Evolutionary conservation across 108 stramenopile species (phyloP).

Genomic region (Nitzschia putrida): DNA sequence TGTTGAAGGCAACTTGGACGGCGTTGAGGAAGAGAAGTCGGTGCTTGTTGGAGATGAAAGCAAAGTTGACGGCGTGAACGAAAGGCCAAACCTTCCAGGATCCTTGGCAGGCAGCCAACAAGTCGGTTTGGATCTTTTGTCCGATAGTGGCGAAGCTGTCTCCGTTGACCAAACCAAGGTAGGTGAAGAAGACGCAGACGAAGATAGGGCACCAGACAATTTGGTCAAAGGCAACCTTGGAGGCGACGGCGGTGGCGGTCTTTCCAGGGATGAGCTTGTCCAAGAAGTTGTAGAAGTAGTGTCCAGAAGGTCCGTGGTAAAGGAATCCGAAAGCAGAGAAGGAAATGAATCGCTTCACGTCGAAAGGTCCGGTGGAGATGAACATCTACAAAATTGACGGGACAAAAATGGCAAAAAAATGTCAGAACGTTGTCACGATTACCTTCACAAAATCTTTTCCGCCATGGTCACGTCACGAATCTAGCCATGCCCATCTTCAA

Average conservation of each 20-base stretch:
- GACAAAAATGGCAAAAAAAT: slow-evolving; percentile 6
- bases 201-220: slow-evolving; percentile 96
- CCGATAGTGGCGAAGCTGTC: slow-evolving; percentile 84
- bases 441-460: too few species aligned
- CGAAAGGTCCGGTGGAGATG: slow-evolving; percentile 90
- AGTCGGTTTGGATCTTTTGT: slow-evolving; percentile 91
- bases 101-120: slow-evolving; percentile 92
- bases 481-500: too few species aligned
- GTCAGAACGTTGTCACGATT: too few species aligned
- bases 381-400: slow-evolving; percentile 65
- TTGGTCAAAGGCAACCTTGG: slow-evolving; percentile 93
- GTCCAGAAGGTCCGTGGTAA: slow-evolving; percentile 97
- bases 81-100: slow-evolving; percentile 98
- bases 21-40: slow-evolving; percentile 96
- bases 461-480: too few species aligned
- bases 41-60: slow-evolving; percentile 94
- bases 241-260: slow-evolving; percentile 67
- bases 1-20: slow-evolving; percentile 97
- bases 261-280: slow-evolving; percentile 89
- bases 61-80: slow-evolving; percentile 97
- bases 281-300: slow-evolving; percentile 98
- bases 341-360: slow-evolving; percentile 91
- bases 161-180: slow-evolving; percentile 93
- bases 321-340: slow-evolving; percentile 93
- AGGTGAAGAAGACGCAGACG: slow-evolving; percentile 97